A percentile compares a stretch with the other conserved stretches of the same genome.
These are phyloP conservation scores for Graphilbum fragrans DNA, from an alignment of 2,329 filamentous ascomycete genomes.

Conservation along the genomic window DNA sequence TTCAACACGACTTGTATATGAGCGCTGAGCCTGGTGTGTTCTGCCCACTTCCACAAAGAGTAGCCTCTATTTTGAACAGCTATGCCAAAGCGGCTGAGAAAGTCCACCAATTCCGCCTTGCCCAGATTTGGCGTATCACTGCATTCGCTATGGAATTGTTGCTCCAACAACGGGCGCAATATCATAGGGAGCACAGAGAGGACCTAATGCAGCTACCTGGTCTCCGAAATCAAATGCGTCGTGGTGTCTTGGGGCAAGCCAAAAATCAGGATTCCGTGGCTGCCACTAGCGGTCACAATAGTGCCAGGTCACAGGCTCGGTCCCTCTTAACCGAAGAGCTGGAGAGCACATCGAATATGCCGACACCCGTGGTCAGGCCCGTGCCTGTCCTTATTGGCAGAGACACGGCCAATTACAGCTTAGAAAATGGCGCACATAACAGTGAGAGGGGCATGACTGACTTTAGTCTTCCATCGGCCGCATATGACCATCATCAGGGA, in stretches of 20 bases:
- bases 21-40: slow-evolving; percentile 5
- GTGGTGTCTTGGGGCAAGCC: no score
- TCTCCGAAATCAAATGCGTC: no score
- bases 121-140: slow-evolving; percentile 52
- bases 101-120: slow-evolving; percentile 44
- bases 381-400: slow-evolving; percentile 11
- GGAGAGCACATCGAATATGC: slow-evolving; percentile 50
- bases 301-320: slow-evolving; percentile 16
- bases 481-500: slow-evolving; percentile 23
- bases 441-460: slow-evolving; percentile 17
- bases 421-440: no score
- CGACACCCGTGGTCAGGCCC: slow-evolving; percentile 46
- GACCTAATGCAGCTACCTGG: no score
- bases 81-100: slow-evolving; percentile 46
- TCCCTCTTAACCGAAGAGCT: slow-evolving; percentile 43
- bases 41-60: slow-evolving; percentile 29
- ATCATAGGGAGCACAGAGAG: slow-evolving; percentile 40
- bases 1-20: slow-evolving; percentile 35
- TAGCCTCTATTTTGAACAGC: slow-evolving; percentile 38
- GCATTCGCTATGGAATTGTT: slow-evolving; percentile 43
- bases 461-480: slow-evolving; percentile 36
- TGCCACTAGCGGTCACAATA: background rate
- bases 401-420: no score
- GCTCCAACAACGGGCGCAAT: slow-evolving; percentile 40
- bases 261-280: background rate